Conservation (phyloP, 1,139 yeast species). For the Zygoascus meyerae region DNA sequence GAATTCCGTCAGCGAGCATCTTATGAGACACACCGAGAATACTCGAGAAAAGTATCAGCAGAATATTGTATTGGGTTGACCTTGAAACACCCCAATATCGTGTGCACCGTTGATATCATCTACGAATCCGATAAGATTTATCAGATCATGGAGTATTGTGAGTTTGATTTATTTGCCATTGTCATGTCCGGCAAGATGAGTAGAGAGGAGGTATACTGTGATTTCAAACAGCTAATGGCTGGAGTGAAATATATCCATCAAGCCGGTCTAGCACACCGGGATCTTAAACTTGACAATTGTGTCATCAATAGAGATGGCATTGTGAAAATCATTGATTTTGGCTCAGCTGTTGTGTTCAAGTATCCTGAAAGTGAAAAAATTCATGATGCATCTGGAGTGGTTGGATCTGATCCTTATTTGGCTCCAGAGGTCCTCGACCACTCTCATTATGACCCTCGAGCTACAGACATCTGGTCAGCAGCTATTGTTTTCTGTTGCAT, state of each 20-base stretch:
- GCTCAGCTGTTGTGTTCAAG: constrained; percentile 87
- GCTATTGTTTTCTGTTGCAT: constrained; percentile 93
- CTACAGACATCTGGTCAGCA: constrained; percentile 92
- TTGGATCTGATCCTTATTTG: constrained; percentile 89
- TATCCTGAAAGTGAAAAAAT: constrained; percentile 81
- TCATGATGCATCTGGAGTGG: constrained; percentile 83
- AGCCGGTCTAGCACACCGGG: constrained; percentile 87
- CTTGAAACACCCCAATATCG: constrained; percentile 81
- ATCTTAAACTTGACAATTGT: constrained; percentile 87
- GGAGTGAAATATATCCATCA: constrained; percentile 83
- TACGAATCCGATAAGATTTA: constrained; percentile 82
- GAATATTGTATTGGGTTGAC: constrained; percentile 95
- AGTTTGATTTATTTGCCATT: constrained; percentile 85
- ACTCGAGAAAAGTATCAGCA: constrained; percentile 89
- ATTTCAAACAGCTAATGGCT: constrained; percentile 76
- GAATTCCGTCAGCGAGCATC: constrained; percentile 78
- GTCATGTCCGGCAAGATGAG: constrained; percentile 95
- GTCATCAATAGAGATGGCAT: constrained; percentile 81
- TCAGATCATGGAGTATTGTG: constrained; percentile 95
- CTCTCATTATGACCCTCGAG: constrained; percentile 82
- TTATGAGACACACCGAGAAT: constrained; percentile 75
- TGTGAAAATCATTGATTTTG: constrained; percentile 87
- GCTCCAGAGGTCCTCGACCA: constrained; percentile 90
- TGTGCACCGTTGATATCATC: constrained; percentile 85
- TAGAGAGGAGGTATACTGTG: constrained; percentile 78